Percentiles rank a stretch among this genome's conserved stretches.
Conservation (phyloP, 192 early-diverging fungal genomes). For the Coemansia sp. region DNA sequence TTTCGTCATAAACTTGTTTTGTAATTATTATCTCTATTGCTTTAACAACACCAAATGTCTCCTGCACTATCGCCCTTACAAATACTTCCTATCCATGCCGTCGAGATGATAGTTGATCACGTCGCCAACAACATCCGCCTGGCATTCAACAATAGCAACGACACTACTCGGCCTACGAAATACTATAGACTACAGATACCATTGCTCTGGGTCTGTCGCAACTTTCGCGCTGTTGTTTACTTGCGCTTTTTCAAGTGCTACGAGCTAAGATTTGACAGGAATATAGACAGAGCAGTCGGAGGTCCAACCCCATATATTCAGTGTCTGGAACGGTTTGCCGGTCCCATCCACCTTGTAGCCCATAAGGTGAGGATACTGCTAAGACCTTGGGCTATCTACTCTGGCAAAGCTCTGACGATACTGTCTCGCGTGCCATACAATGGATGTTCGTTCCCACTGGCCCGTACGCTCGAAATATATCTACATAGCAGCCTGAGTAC, state of each 20-base stretch:
- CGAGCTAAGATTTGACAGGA: neutral
- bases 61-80: neutral
- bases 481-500: neutral
- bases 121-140: neutral
- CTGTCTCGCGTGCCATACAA: neutral
- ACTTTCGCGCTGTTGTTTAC: neutral
- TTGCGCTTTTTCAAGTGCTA: neutral
- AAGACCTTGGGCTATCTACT: neutral
- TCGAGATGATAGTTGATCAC: neutral
- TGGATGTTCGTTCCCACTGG: neutral
- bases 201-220: neutral
- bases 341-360: neutral
- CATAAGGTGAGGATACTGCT: neutral
- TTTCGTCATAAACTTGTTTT: no score
- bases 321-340: neutral
- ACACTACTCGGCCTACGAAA: neutral
- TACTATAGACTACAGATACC: neutral
- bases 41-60: neutral
- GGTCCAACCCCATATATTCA: neutral
- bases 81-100: neutral
- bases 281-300: no score
- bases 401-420: neutral
- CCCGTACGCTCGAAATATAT: neutral
- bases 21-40: no score
- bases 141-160: neutral